Evolutionary conservation across 768 basidiomycete species (phyloP).

Genomic region (Botryobasidium botryosum): DNA sequence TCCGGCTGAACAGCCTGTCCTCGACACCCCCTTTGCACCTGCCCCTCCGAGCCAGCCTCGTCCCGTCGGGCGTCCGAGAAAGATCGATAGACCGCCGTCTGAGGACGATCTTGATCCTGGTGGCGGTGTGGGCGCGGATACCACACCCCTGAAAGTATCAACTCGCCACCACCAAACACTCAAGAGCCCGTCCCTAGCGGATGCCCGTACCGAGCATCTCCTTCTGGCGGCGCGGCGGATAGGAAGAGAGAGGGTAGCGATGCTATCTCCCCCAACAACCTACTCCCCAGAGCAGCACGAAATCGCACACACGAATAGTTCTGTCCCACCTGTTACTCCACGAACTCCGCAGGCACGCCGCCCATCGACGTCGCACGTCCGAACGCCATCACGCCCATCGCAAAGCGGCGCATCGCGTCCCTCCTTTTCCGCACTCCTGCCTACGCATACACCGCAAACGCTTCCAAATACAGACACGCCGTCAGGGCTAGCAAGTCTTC

Average conservation of each 20-base stretch:
- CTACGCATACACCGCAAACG: not conserved
- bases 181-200: conserved; percentile 5
- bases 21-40: not conserved
- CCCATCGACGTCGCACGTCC: not conserved
- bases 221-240: conserved; percentile 10
- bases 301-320: not conserved
- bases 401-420: no score
- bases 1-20: not conserved
- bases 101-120: not conserved
- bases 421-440: not conserved
- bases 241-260: conserved; percentile 6
- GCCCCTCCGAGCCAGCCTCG: not conserved
- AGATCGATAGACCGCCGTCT: not conserved
- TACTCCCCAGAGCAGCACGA: not conserved
- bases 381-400: not conserved
- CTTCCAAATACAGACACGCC: not conserved
- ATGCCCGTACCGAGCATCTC: conserved; percentile 12
- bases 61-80: conserved; percentile 2
- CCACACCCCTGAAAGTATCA: not conserved
- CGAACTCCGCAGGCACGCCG: not conserved
- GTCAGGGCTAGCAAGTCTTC: conserved; percentile 8
- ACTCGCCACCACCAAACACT: not conserved
- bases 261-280: not conserved
- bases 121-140: not conserved
- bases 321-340: not conserved